A percentile compares a stretch with the other conserved stretches of the same genome.
These are phyloP conservation scores for Gryganskiella cystojenkinii DNA, from an alignment of 192 early-diverging fungal genomes.

Conservation along the genomic window DNA sequence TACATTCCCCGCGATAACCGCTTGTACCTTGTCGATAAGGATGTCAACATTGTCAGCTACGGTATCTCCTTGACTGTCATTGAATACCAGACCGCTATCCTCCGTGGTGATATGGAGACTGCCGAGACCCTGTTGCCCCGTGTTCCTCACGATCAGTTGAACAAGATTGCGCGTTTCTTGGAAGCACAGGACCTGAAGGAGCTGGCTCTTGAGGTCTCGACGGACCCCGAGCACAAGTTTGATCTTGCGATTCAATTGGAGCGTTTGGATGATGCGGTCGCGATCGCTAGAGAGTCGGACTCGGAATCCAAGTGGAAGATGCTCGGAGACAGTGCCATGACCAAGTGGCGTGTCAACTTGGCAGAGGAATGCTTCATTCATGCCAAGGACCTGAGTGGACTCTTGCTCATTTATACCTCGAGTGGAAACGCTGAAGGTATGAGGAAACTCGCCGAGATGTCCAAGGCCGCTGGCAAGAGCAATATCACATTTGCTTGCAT, in stretches of 20 bases:
- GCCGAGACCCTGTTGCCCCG: constrained; percentile 85
- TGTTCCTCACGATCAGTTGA: constrained; percentile 89
- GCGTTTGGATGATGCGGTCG: constrained; percentile 85
- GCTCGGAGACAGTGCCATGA: constrained; percentile 91
- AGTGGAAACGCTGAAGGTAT: constrained; percentile 87
- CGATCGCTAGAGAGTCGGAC: constrained; percentile 87
- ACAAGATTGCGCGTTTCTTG: constrained; percentile 94
- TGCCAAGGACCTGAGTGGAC: constrained; percentile 91
- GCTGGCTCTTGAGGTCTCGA: constrained; percentile 92
- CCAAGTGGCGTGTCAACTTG: constrained; percentile 87
- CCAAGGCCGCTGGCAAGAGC: constrained; percentile 79
- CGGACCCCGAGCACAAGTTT: constrained; percentile 95
- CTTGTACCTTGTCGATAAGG: constrained; percentile 95
- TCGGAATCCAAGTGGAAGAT: constrained; percentile 95
- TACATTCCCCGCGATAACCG: constrained; percentile 96
- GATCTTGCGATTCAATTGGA: constrained; percentile 93
- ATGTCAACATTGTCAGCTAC: constrained; percentile 92
- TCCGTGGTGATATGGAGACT: constrained; percentile 90
- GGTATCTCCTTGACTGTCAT: constrained; percentile 92
- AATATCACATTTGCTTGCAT: constrained; percentile 94
- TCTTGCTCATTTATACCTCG: constrained; percentile 92
- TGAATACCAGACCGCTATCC: constrained; percentile 98
- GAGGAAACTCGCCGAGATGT: constrained; percentile 74
- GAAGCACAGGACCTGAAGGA: constrained; percentile 94
- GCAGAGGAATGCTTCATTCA: constrained; percentile 91